Percentiles rank a stretch among this genome's conserved stretches.
phyloP scores from a whole-genome alignment of 2,329 filamentous ascomycete genomes.

The Dactylonectria estremocensis region DNA sequence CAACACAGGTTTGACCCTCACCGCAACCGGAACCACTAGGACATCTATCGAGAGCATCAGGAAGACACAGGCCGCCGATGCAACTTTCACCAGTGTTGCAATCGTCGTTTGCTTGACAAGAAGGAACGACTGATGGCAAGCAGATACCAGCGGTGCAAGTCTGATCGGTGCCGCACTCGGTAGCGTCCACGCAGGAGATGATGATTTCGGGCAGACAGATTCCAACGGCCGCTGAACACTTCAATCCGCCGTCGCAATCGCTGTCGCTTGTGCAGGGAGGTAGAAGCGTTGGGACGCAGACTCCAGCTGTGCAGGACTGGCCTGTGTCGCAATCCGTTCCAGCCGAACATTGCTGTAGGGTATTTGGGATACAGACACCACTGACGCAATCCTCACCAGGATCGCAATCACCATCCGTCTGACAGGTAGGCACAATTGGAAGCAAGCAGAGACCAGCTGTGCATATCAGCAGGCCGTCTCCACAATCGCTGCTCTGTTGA shows the following conservation, averaged over 20 bases:
- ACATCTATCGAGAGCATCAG: background rate
- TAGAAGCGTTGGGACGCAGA: background rate
- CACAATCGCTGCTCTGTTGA: too few relatives aligned
- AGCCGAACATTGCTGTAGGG: background rate
- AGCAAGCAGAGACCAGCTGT: slow-evolving; percentile 14
- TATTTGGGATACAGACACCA: slow-evolving; percentile 1
- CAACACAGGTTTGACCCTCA: background rate
- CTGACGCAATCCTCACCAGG: background rate
- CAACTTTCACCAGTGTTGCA: slow-evolving; percentile 2
- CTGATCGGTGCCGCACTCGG: background rate
- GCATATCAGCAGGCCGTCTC: background rate
- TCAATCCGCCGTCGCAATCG: background rate
- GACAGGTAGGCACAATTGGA: background rate
- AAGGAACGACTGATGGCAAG: background rate
- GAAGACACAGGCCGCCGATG: background rate
- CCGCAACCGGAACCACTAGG: background rate
- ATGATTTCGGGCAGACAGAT: slow-evolving; percentile 10
- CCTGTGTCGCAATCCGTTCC: background rate
- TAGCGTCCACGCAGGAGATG: background rate
- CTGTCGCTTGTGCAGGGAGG: background rate
- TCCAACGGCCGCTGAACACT: background rate
- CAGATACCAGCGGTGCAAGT: slow-evolving; percentile 10
- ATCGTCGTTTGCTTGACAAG: background rate
- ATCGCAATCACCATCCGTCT: background rate
- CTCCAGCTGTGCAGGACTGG: background rate